A percentile compares a stretch with the other conserved stretches of the same genome.
phyloP scores from a whole-genome alignment of 2,329 filamentous ascomycete species.

The Pseudonectria foliicola region DNA sequence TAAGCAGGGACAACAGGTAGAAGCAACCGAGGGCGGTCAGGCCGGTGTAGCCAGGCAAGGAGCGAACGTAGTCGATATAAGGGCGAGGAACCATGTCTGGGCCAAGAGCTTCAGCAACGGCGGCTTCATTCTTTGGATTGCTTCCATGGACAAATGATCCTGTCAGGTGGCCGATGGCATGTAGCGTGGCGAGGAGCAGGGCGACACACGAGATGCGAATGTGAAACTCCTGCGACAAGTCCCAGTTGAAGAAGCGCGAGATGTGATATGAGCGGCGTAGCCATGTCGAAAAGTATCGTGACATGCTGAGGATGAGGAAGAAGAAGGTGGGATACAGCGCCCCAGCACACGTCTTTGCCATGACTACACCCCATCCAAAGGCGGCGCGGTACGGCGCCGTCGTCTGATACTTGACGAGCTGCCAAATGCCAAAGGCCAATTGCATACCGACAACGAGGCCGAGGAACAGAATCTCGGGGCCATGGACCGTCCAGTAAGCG shows the following conservation, averaged over 20 bases:
- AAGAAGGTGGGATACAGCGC: slow-evolving; percentile 51
- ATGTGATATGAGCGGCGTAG: slow-evolving; percentile 43
- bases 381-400: slow-evolving; percentile 37
- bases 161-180: slow-evolving; percentile 46
- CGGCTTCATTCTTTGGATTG: slow-evolving; percentile 33
- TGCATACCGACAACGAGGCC: slow-evolving; percentile 39
- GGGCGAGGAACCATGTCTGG: slow-evolving; percentile 34
- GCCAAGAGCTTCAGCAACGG: slow-evolving; percentile 37
- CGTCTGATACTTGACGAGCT: slow-evolving; percentile 45
- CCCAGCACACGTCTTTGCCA: slow-evolving; percentile 49
- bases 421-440: slow-evolving; percentile 47
- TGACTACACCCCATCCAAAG: slow-evolving; percentile 48
- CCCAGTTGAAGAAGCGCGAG: slow-evolving; percentile 51
- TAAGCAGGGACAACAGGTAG: slow-evolving; percentile 40
- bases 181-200: slow-evolving; percentile 42
- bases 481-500: slow-evolving; percentile 49
- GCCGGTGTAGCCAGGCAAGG: slow-evolving; percentile 44
- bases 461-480: slow-evolving; percentile 43
- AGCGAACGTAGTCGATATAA: slow-evolving; percentile 40
- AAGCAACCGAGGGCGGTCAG: slow-evolving; percentile 42
- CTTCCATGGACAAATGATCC: slow-evolving; percentile 47
- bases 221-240: slow-evolving; percentile 48
- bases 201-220: slow-evolving; percentile 46
- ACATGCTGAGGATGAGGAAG: slow-evolving; percentile 53
- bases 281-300: slow-evolving; percentile 46